Percentiles rank a stretch among this genome's conserved stretches.
phyloP scores from a whole-genome alignment of 2,329 filamentous ascomycete species.

The Calonectria pauciramosa region DNA sequence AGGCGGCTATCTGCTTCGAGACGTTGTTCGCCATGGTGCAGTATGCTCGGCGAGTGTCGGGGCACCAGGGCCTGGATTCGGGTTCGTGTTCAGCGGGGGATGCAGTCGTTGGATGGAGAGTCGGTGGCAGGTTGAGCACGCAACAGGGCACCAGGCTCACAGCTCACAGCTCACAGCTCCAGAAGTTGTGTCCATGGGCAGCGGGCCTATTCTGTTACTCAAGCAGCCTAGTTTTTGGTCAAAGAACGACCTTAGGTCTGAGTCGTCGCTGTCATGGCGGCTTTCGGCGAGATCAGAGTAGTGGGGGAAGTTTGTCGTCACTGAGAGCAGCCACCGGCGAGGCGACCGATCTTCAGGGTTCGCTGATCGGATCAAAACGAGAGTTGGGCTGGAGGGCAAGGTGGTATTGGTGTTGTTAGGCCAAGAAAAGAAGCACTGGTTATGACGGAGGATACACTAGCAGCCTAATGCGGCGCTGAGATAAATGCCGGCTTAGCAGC shows the following conservation, averaged over 20 bases:
- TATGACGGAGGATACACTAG: slow-evolving; percentile 39
- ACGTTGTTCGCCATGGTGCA: slow-evolving; percentile 44
- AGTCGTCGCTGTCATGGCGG: slow-evolving; percentile 40
- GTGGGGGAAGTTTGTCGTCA: slow-evolving; percentile 31
- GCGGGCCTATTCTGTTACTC: slow-evolving; percentile 28
- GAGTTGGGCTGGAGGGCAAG: background rate
- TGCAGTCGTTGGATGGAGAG: background rate
- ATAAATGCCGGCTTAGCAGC: slow-evolving; percentile 33
- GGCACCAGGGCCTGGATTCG: background rate
- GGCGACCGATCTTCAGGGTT: slow-evolving; percentile 43
- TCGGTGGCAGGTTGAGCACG: slow-evolving; percentile 18
- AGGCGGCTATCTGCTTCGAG: slow-evolving; percentile 48
- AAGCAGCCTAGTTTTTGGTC: slow-evolving; percentile 30
- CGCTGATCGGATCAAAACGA: slow-evolving; percentile 35
- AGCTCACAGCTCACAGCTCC: slow-evolving; percentile 17
- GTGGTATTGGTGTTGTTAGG: background rate
- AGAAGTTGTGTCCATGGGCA: slow-evolving; percentile 23
- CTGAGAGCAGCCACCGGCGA: slow-evolving; percentile 29
- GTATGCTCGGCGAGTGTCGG: slow-evolving; percentile 8
- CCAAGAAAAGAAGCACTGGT: slow-evolving; percentile 13
- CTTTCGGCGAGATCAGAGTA: slow-evolving; percentile 24
- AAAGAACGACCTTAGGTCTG: slow-evolving; percentile 23
- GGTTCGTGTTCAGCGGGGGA: slow-evolving; percentile 12
- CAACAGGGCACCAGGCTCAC: slow-evolving; percentile 14
- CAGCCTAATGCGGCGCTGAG: slow-evolving; percentile 32